Conservation (phyloP, 495 filamentous ascomycete species). For the Talaromyces thailandensis region DNA sequence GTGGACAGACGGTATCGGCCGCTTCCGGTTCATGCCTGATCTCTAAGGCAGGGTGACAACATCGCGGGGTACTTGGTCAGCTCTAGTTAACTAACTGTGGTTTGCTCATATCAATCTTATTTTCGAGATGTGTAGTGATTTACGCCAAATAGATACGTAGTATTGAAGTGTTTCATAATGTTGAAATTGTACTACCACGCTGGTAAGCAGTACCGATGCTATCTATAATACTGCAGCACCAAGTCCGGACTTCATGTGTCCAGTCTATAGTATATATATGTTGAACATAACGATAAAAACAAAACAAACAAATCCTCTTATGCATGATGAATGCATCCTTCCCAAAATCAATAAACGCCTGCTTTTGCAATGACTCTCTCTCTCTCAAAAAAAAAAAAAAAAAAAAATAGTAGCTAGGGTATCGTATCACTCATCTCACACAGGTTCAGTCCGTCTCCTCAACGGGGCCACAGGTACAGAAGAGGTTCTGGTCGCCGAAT, state of each 20-base stretch:
- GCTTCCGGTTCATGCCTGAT: conserved; percentile 12
- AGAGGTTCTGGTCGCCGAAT: conserved; percentile 87
- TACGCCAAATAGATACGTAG: neutral
- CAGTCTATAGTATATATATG: neutral
- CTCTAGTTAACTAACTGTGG: too few species aligned
- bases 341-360: conserved; percentile 14
- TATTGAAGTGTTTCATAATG: neutral
- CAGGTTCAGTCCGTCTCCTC: conserved; percentile 29
- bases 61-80: neutral
- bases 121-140: too few species aligned
- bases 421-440: conserved; percentile 1
- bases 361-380: conserved; percentile 8
- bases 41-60: neutral
- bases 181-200: neutral
- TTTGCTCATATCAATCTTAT: too few species aligned
- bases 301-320: neutral
- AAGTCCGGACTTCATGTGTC: neutral
- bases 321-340: conserved; percentile 7
- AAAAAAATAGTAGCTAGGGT: neutral
- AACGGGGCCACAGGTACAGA: conserved; percentile 90
- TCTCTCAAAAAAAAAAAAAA: neutral
- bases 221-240: neutral
- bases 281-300: neutral
- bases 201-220: neutral
- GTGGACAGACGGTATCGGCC: conserved; percentile 14